These are phyloP conservation scores for Serendipita sp. DNA, from an alignment of 768 basidiomycete genomes.

Conservation along the genomic window DNA sequence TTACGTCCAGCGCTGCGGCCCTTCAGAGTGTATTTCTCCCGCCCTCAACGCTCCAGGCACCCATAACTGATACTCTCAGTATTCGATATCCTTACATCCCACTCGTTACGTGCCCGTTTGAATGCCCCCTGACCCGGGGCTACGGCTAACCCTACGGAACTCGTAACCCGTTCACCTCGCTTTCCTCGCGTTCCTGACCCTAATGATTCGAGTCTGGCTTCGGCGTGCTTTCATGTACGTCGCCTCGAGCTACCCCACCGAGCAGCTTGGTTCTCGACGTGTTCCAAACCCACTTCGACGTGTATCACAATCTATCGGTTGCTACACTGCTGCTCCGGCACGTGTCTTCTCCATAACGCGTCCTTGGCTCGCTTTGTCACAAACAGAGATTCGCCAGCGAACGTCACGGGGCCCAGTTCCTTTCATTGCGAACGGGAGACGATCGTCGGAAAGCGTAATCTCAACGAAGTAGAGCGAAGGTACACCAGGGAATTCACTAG, in stretches of 20 bases:
- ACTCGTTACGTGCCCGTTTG: background rate
- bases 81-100: background rate
- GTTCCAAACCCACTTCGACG: background rate
- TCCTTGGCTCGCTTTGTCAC: background rate
- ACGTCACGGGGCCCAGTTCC: background rate
- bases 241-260: background rate
- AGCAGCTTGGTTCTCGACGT: background rate
- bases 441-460: slow-evolving; percentile 1
- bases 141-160: background rate
- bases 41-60: slow-evolving; percentile 3
- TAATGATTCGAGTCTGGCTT: background rate
- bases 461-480: background rate
- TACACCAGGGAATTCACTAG: background rate
- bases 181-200: background rate
- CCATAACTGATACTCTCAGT: background rate
- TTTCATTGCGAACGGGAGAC: background rate
- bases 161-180: background rate
- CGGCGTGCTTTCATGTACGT: background rate
- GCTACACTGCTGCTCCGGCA: slow-evolving; percentile 1
- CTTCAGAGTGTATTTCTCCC: background rate
- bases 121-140: background rate
- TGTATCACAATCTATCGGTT: background rate
- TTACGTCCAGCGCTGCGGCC: background rate
- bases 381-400: background rate
- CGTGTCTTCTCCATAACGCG: background rate